These are phyloP conservation scores for Fusarium annulatum DNA, from an alignment of 2,329 filamentous ascomycete genomes.

Conservation along the genomic window DNA sequence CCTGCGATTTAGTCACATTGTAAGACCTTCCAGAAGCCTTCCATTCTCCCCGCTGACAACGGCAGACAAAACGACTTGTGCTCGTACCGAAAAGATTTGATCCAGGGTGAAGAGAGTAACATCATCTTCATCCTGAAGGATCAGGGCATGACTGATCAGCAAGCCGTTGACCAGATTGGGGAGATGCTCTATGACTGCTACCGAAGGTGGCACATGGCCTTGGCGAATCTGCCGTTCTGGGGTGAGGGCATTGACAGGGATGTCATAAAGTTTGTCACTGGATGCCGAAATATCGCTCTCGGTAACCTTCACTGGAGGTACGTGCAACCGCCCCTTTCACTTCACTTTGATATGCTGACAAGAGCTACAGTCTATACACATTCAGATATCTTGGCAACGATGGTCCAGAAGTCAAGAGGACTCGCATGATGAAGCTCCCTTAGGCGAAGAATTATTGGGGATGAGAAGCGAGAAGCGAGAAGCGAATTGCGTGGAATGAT, in stretches of 20 bases:
- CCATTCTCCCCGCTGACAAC: not conserved
- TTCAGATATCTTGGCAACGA: slow-evolving; percentile 14
- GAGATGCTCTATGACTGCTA: slow-evolving; percentile 27
- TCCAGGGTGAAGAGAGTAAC: slow-evolving; percentile 23
- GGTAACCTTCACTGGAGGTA: slow-evolving; percentile 23
- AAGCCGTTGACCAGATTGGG: slow-evolving; percentile 22
- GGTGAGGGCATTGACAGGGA: slow-evolving; percentile 21
- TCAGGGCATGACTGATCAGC: slow-evolving; percentile 22
- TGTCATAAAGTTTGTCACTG: slow-evolving; percentile 25
- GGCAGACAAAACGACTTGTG: slow-evolving; percentile 22
- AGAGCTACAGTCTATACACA: slow-evolving; percentile 2
- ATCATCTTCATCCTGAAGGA: slow-evolving; percentile 26
- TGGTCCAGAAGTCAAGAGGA: slow-evolving; percentile 17
- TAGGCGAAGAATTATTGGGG: not conserved
- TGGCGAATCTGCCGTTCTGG: slow-evolving; percentile 21
- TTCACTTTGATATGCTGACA: not conserved
- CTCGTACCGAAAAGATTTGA: slow-evolving; percentile 21
- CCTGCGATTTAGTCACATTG: slow-evolving; percentile 21
- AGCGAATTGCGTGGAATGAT: not conserved
- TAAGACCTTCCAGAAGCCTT: not conserved
- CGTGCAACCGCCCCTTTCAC: not conserved
- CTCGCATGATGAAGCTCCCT: slow-evolving; percentile 23
- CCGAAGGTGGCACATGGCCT: slow-evolving; percentile 13
- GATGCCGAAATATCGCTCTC: slow-evolving; percentile 24
- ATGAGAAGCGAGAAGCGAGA: not conserved